A percentile compares a stretch with the other conserved stretches of the same genome.
These are phyloP conservation scores for Penicillium crustosum DNA, from an alignment of 2,329 filamentous ascomycete genomes.

Conservation along the genomic window DNA sequence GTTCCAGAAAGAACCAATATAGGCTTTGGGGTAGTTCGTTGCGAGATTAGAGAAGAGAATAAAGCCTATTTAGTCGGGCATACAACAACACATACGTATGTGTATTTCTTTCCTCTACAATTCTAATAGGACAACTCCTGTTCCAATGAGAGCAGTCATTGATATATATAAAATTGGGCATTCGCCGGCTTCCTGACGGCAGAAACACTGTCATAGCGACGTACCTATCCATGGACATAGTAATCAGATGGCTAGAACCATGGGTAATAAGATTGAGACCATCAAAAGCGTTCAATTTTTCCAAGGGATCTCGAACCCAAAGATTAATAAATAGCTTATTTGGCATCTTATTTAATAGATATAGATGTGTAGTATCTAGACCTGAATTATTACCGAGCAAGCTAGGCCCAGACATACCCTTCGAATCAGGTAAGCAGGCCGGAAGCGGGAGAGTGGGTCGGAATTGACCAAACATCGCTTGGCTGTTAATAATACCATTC, in stretches of 20 bases:
- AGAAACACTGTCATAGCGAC: background rate
- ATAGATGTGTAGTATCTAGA: background rate
- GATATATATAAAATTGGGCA: too few relatives aligned
- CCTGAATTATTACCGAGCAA: conserved; percentile 6
- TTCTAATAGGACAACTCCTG: background rate
- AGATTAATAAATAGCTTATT: background rate
- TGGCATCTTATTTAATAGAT: background rate
- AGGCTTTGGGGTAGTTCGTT: background rate
- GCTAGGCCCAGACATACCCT: background rate
- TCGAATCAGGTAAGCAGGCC: conserved; percentile 14
- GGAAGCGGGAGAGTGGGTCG: conserved; percentile 8
- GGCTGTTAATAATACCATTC: conserved; percentile 27
- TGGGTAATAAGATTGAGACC: background rate
- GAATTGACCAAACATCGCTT: conserved; percentile 22
- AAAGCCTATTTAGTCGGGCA: background rate
- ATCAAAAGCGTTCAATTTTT: background rate
- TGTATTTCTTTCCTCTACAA: too few relatives aligned
- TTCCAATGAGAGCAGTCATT: background rate
- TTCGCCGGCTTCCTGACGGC: background rate
- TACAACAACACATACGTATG: background rate
- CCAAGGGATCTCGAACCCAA: background rate
- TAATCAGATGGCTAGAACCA: background rate
- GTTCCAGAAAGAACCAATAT: background rate
- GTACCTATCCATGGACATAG: background rate
- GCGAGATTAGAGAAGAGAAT: background rate